A percentile compares a stretch with the other conserved stretches of the same genome.
These are phyloP conservation scores for Starmerella vaccinii DNA, from an alignment of 805 yeast species.

Conservation along the genomic window DNA sequence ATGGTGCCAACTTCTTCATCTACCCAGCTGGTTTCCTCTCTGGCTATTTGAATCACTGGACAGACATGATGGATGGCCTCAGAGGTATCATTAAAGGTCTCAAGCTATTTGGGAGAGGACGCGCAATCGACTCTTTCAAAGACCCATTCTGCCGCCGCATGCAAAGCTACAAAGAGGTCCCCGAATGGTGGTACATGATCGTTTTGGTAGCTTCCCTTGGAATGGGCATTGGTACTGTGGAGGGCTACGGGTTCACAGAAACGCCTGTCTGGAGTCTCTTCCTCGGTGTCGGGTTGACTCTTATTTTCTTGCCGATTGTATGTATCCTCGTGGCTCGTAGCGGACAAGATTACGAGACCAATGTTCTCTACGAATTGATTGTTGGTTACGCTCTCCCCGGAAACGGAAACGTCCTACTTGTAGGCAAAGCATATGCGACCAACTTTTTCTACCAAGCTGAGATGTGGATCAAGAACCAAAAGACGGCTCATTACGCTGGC, in stretches of 20 bases:
- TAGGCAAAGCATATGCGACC: conserved; percentile 43
- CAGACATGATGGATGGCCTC: conserved; percentile 10
- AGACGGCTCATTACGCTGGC: conserved; percentile 44
- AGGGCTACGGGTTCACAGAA: conserved; percentile 35
- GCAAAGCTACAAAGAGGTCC: conserved; percentile 53
- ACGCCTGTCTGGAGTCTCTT: conserved; percentile 57
- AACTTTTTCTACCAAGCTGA: conserved; percentile 58
- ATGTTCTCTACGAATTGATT: conserved; percentile 48
- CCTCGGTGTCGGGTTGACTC: conserved; percentile 45
- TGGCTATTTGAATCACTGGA: conserved; percentile 32
- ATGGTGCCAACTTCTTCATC: conserved; percentile 48
- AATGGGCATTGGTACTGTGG: conserved; percentile 37
- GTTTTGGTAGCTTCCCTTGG: conserved; percentile 38
- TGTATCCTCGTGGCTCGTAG: conserved; percentile 48
- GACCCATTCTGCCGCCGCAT: conserved; percentile 35
- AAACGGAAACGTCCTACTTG: conserved; percentile 44
- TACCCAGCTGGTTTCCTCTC: conserved; percentile 47
- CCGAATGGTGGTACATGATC: conserved; percentile 54
- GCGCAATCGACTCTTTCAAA: conserved; percentile 32
- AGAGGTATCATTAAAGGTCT: conserved; percentile 29
- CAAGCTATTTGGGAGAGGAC: conserved; percentile 31
- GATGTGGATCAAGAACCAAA: conserved; percentile 46
- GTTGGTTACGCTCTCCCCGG: conserved; percentile 52
- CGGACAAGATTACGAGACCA: conserved; percentile 39
- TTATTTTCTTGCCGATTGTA: conserved; percentile 52